These are phyloP conservation scores for Sclerotinia borealis DNA, from an alignment of 2,329 filamentous ascomycete genomes.

Conservation along the genomic window DNA sequence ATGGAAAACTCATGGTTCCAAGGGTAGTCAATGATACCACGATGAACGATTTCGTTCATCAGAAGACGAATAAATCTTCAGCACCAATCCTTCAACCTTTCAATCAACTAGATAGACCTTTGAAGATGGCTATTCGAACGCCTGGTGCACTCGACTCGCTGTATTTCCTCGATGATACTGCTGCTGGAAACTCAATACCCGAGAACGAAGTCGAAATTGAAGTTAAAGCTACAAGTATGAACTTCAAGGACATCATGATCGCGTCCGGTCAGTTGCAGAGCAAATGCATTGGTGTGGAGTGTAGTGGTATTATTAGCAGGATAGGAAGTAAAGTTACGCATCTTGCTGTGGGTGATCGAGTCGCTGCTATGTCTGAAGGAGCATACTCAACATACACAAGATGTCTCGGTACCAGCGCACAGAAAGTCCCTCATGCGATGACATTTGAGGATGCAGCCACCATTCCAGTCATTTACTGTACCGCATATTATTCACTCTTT, in stretches of 20 bases:
- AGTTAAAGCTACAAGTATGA: slow-evolving; percentile 33
- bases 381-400: slow-evolving; percentile 31
- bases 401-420: slow-evolving; percentile 25
- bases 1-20: slow-evolving; percentile 28
- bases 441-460: slow-evolving; percentile 28
- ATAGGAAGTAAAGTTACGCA: slow-evolving; percentile 30
- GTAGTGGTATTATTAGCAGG: slow-evolving; percentile 31
- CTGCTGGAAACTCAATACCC: slow-evolving; percentile 19
- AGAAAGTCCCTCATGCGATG: slow-evolving; percentile 24
- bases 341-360: slow-evolving; percentile 32
- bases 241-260: slow-evolving; percentile 35
- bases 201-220: slow-evolving; percentile 26
- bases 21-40: slow-evolving; percentile 26
- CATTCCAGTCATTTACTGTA: slow-evolving; percentile 27
- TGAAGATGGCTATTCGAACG: slow-evolving; percentile 25
- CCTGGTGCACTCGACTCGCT: slow-evolving; percentile 27
- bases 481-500: slow-evolving; percentile 28
- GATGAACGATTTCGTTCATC: slow-evolving; percentile 37
- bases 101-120: slow-evolving; percentile 23
- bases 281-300: slow-evolving; percentile 33
- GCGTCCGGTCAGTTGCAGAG: slow-evolving; percentile 33
- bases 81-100: slow-evolving; percentile 38
- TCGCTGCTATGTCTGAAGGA: slow-evolving; percentile 32
- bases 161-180: slow-evolving; percentile 24
- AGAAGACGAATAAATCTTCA: slow-evolving; percentile 36